These are phyloP conservation scores for Eucalyptus albens DNA, from an alignment of 345 rosid genomes.

Conservation along the genomic window DNA sequence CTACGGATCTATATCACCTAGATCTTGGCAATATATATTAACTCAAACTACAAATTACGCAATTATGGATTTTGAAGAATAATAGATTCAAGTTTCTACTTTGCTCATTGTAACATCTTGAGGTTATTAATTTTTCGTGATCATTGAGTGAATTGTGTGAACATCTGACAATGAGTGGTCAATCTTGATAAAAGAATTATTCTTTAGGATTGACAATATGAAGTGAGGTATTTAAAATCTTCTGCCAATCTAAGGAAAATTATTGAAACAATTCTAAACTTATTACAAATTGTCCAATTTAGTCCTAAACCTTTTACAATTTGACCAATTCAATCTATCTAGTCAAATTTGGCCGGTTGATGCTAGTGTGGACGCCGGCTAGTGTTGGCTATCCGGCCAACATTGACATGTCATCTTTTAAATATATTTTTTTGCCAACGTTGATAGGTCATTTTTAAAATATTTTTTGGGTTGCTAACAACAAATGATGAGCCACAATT, in stretches of 20 bases:
- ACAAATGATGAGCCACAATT: no score
- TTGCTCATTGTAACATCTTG: neutral
- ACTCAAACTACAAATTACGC: neutral
- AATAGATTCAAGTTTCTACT: neutral
- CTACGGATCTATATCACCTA: neutral
- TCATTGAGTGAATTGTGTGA: neutral
- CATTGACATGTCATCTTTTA: no score
- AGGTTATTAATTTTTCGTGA: neutral
- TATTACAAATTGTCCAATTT: no score
- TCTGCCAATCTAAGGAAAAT: neutral
- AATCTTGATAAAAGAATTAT: neutral
- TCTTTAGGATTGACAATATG: neutral
- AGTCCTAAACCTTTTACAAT: no score
- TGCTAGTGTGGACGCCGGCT: no score
- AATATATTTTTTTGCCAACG: no score
- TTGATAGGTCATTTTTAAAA: no score
- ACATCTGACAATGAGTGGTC: neutral
- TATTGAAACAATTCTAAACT: rapidly evolving
- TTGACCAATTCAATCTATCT: rapidly evolving
- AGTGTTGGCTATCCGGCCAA: no score
- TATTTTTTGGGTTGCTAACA: no score
- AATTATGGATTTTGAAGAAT: neutral
- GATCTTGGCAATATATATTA: neutral
- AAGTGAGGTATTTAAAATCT: neutral
- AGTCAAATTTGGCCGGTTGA: no score